These are phyloP conservation scores for Pestalotiopsis sp. DNA, from an alignment of 2,329 filamentous ascomycete species.

Conservation along the genomic window DNA sequence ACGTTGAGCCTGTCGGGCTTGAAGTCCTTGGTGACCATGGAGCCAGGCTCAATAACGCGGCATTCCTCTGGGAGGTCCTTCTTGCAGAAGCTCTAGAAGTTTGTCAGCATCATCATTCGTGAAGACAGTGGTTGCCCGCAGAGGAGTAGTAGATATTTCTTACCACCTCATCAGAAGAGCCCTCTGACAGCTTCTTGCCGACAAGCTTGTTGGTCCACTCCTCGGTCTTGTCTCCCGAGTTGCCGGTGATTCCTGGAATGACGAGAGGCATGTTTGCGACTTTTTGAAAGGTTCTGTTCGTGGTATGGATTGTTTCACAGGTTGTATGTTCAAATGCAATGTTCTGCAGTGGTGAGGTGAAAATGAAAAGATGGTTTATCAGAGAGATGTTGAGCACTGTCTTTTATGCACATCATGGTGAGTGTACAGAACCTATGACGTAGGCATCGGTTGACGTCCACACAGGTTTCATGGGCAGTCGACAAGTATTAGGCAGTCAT, in stretches of 20 bases:
- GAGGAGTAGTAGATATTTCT: constrained; percentile 19
- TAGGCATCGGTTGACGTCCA: constrained; percentile 4
- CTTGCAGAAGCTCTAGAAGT: constrained; percentile 60
- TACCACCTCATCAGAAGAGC: constrained; percentile 56
- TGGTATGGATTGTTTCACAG: background rate
- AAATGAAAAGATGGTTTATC: background rate
- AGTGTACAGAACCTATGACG: constrained; percentile 3
- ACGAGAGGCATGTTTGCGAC: constrained; percentile 65
- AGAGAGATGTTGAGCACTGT: background rate
- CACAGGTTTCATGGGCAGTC: constrained; percentile 10
- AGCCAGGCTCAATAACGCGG: constrained; percentile 59
- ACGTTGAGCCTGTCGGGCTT: constrained; percentile 59
- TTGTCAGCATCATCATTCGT: background rate
- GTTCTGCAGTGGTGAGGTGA: background rate
- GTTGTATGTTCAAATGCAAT: background rate
- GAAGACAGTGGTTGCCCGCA: background rate
- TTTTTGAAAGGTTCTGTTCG: constrained; percentile 4
- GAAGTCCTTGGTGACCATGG: constrained; percentile 62
- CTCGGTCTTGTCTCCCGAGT: constrained; percentile 47
- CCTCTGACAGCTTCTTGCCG: constrained; percentile 63
- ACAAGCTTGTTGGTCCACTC: constrained; percentile 66
- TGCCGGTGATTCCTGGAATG: constrained; percentile 58
- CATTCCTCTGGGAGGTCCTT: constrained; percentile 59
- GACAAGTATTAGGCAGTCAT: constrained; percentile 4
- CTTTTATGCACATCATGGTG: background rate